Base-by-base conservation (phyloP, 2,329 filamentous ascomycete genomes). In the Pyricularia pennisetigena region DNA sequence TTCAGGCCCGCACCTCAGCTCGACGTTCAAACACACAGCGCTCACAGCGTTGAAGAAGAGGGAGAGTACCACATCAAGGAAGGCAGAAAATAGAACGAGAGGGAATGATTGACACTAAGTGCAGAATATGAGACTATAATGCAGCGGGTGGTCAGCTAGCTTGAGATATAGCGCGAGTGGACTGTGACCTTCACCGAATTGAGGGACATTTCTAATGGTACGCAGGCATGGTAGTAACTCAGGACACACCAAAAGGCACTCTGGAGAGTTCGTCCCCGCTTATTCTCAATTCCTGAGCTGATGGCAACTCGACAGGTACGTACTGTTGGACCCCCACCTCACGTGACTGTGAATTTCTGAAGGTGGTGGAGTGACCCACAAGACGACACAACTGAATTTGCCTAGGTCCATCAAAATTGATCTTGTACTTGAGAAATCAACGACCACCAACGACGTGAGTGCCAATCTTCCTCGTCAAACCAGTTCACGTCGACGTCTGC, bases 341-440 rank as follows among this genome's bases (percentile, higher is more conserved):
- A 61, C 57, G 57, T 61, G 57, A 61, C 57, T 23, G 2, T 4
- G 16, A 14, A 61, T n/a, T 61, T 61, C 57, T n/a, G 23, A 6
- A 54, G 41, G 16, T 54, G 41, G 41, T 54, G 41, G 41, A 61
- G 57, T 61, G 57, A 61, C 57, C 57, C 57, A 61, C 57, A 61
- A 61, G 57, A 61, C 57, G 57, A 61, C 57, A 61, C 57, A 61
- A 61, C 57, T 61, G 57, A 61, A 61, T 61, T 61, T 61, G 57
- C 57, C 23, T 61, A 24, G 57, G 57, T 61, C 57, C 57, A 61
- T 61, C 57, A 61, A 61, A 61, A 61, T 61, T 61, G 57, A 61
- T 61, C 24, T 61, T n/a, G 57, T 24, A 12, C n/a, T 24, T 26
- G 57, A 61, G 24, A 61, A 61, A 61, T 26, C 57, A 26, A 61